A percentile compares a stretch with the other conserved stretches of the same genome.
Evolutionary conservation across 495 filamentous ascomycete species (phyloP).

Genomic region (Penicillium daleae): DNA sequence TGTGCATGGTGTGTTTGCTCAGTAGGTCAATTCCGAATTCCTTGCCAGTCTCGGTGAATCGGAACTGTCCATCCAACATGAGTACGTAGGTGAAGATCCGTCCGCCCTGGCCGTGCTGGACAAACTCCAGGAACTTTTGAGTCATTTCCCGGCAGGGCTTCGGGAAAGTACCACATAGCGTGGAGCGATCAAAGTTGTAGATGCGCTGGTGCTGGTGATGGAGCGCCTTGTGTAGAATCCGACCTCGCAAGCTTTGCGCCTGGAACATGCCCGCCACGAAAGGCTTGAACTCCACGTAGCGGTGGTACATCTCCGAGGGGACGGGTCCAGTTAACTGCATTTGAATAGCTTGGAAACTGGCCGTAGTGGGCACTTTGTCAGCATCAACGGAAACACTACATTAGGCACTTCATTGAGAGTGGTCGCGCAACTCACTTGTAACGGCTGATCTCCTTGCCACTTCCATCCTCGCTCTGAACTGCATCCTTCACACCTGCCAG

Average conservation of each 20-base stretch:
- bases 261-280: slow-evolving; percentile 91
- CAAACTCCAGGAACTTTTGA: slow-evolving; percentile 81
- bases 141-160: slow-evolving; percentile 65
- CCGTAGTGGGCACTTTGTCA: slow-evolving; percentile 11
- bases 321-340: slow-evolving; percentile 86
- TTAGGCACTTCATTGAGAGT: neutral
- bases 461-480: slow-evolving; percentile 47
- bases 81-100: slow-evolving; percentile 92
- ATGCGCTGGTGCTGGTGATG: slow-evolving; percentile 88
- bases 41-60: slow-evolving; percentile 93
- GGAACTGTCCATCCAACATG: slow-evolving; percentile 80
- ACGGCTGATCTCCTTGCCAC: slow-evolving; percentile 55
- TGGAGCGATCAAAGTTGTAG: slow-evolving; percentile 81
- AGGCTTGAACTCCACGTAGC: slow-evolving; percentile 89
- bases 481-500: slow-evolving; percentile 75
- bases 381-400: neutral
- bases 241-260: slow-evolving; percentile 71
- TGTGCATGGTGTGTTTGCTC: slow-evolving; percentile 95
- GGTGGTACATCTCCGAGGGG: slow-evolving; percentile 77
- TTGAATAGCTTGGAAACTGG: slow-evolving; percentile 89
- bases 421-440: slow-evolving; percentile 64
- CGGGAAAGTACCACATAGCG: slow-evolving; percentile 65
- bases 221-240: slow-evolving; percentile 78
- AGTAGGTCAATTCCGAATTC: slow-evolving; percentile 92
- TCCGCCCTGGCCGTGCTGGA: slow-evolving; percentile 80